Conservation (phyloP, 2,329 filamentous ascomycete species). For the Ascochyta viciae-villosae region DNA sequence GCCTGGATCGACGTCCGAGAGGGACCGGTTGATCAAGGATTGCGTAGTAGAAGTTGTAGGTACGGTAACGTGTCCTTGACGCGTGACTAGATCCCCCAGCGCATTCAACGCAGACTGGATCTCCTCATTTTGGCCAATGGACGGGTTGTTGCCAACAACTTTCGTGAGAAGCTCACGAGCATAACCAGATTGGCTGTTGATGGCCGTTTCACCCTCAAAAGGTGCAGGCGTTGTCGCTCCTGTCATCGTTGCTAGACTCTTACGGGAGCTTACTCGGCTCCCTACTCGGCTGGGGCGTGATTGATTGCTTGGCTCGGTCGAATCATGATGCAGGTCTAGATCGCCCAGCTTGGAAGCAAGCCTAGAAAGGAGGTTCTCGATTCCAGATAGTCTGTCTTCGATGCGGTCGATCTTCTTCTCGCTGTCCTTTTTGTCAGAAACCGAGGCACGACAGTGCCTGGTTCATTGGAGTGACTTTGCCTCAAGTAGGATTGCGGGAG, state of each 20-base stretch:
- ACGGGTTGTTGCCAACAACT: constrained; percentile 46
- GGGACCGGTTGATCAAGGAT: constrained; percentile 31
- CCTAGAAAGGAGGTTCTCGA: constrained; percentile 53
- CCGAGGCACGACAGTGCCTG: constrained; percentile 9
- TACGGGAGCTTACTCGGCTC: constrained; percentile 17
- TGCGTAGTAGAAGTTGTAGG: constrained; percentile 18
- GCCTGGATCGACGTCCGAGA: constrained; percentile 34
- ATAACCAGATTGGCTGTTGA: constrained; percentile 57
- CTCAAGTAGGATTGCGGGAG: background rate
- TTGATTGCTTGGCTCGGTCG: constrained; percentile 33
- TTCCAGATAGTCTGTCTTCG: constrained; percentile 57
- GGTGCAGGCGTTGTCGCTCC: constrained; percentile 35
- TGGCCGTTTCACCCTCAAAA: constrained; percentile 60
- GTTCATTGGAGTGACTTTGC: background rate
- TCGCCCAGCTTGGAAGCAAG: constrained; percentile 42
- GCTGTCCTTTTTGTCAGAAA: constrained; percentile 38
- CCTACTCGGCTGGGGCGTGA: constrained; percentile 31
- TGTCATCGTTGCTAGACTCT: constrained; percentile 29
- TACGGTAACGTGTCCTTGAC: constrained; percentile 29
- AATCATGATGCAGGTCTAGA: constrained; percentile 33
- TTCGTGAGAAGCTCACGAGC: constrained; percentile 54
- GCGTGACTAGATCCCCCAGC: constrained; percentile 42
- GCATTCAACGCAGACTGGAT: constrained; percentile 43
- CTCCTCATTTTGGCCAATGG: constrained; percentile 44
- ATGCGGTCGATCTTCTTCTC: constrained; percentile 63